Base-by-base conservation (phyloP, 306 rosid genomes). In the Sophora flavescens region DNA sequence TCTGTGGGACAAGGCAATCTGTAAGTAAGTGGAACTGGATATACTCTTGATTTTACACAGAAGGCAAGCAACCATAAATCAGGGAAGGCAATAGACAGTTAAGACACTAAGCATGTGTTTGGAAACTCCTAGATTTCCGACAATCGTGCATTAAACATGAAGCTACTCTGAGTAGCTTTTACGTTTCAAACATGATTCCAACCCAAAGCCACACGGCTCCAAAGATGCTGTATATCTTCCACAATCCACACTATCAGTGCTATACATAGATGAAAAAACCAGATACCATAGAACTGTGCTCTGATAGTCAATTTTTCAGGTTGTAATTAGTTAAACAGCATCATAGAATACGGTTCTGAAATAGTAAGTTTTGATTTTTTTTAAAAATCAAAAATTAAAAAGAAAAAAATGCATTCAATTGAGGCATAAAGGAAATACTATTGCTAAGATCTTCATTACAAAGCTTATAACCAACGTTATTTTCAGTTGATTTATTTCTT, bases 1-100 rank as follows among this genome's bases (percentile, higher is more conserved):
- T 70, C 85, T 87, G 76, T 51, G 26, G 38, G 62, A 63, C 44
- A 69, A 22, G 36, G 33, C 2, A 75, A 81, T 45, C 69, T 30
- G 5, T n/a, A 60, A 65, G 39, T 60, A 62, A 75, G 83, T 42
- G 45, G 51, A 78, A 60, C 45, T 76, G 26, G 2, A 74, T 51
- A 71, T 14, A 30, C 1, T 75, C 18, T 17, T 58, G 69, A 78
- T 48, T 78, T 62, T 50, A 60, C 39, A 58, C 54, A 71, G 44
- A 48, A 71, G 45, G 38, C 52, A 75, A 26, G 26, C 30, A 78
- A 74, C 4, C 32, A 63, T 50, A 38, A 30, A 60, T 3, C 38
- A 69, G 16, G 14, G 54, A 66, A 63, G 68, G 10, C 59, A 59
- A 63, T 56, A 5, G 11, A 47, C 32, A 66, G 61, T 65, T 17